A percentile compares a stretch with the other conserved stretches of the same genome.
Conservation (phyloP, 768 basidiomycete species). For the Podaxis carcinomalis region DNA sequence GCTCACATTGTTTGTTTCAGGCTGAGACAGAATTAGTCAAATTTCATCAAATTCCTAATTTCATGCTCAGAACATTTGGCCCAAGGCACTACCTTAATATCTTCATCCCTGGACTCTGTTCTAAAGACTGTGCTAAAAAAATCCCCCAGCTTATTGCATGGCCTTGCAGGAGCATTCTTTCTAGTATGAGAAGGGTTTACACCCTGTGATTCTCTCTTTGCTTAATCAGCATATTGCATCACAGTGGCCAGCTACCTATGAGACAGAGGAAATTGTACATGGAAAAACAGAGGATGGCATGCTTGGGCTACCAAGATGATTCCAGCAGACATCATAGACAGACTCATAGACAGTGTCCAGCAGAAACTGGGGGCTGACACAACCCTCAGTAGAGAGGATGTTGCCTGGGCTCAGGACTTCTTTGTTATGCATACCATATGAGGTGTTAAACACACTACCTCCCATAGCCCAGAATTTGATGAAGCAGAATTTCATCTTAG, state of each 20-base stretch:
- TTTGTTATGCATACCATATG: slow-evolving; percentile 11
- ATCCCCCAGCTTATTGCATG: background rate
- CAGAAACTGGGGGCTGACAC: background rate
- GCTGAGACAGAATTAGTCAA: background rate
- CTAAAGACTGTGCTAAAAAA: background rate
- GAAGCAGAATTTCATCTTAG: background rate
- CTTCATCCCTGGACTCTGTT: slow-evolving; percentile 23
- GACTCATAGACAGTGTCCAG: background rate
- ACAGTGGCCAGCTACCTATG: slow-evolving; percentile 23
- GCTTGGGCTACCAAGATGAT: slow-evolving; percentile 18
- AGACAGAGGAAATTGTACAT: slow-evolving; percentile 19
- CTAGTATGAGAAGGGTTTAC: slow-evolving; percentile 21
- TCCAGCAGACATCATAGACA: background rate
- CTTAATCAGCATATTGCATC: background rate
- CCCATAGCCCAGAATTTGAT: background rate
- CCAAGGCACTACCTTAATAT: slow-evolving; percentile 6
- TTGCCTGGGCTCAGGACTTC: slow-evolving; percentile 2
- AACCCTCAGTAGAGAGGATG: background rate
- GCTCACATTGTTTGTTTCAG: background rate
- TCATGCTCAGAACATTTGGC: background rate
- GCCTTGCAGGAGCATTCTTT: slow-evolving; percentile 2
- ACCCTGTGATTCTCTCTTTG: slow-evolving; percentile 17
- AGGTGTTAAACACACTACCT: slow-evolving; percentile 11
- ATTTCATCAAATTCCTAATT: background rate
- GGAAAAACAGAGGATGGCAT: slow-evolving; percentile 13